These are phyloP conservation scores for Zygoascus flipseniorum DNA, from an alignment of 805 yeast species.

Conservation along the genomic window DNA sequence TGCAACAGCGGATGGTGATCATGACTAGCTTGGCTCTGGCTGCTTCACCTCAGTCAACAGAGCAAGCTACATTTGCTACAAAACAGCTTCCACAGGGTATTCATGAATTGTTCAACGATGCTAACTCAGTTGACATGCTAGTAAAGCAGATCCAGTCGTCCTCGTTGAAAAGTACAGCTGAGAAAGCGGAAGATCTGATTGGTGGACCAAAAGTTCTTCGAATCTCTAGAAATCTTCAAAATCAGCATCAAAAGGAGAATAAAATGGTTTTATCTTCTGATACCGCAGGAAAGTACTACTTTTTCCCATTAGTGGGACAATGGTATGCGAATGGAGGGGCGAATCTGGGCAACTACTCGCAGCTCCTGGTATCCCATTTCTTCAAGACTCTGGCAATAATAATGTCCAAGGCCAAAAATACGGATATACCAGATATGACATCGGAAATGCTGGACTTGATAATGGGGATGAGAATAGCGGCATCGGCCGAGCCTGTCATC, in stretches of 20 bases:
- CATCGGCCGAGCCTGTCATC: conserved; percentile 16
- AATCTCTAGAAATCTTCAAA: conserved; percentile 22
- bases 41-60: conserved; percentile 45
- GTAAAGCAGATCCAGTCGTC: conserved; percentile 17
- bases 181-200: conserved; percentile 14
- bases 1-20: conserved; percentile 67
- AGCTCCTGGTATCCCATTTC: conserved; percentile 48
- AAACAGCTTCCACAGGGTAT: conserved; percentile 39
- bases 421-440: conserved; percentile 48
- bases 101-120: conserved; percentile 36
- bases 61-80: conserved; percentile 26
- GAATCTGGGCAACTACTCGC: conserved; percentile 43
- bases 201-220: conserved; percentile 24
- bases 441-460: conserved; percentile 37
- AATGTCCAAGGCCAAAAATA: conserved; percentile 43
- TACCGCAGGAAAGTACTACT: background rate
- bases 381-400: conserved; percentile 50
- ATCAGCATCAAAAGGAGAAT: conserved; percentile 4
- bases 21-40: conserved; percentile 61
- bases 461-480: conserved; percentile 7
- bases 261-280: background rate
- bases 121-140: conserved; percentile 7
- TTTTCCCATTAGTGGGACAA: conserved; percentile 43
- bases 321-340: conserved; percentile 40
- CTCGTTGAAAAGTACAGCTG: conserved; percentile 17